phyloP scores from a whole-genome alignment of 2,329 filamentous ascomycete genomes.

The Periconia sp. region DNA sequence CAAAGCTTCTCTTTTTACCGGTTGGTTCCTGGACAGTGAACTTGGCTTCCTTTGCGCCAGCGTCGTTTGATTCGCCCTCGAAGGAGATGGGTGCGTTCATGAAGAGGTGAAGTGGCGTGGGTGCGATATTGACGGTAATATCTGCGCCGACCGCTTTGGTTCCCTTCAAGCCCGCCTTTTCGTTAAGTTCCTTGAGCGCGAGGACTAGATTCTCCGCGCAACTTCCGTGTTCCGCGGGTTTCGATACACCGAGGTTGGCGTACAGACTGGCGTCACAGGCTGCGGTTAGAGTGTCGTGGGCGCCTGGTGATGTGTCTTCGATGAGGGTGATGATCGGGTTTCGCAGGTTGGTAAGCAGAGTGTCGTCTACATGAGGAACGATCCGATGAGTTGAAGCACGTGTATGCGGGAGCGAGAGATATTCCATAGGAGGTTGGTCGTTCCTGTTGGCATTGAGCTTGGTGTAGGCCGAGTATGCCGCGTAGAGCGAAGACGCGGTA shows the following conservation, averaged over 20 bases:
- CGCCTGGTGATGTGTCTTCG: constrained; percentile 48
- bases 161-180: constrained; percentile 49
- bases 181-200: constrained; percentile 52
- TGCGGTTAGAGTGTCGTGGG: constrained; percentile 51
- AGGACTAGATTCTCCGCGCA: constrained; percentile 54
- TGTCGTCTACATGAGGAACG: constrained; percentile 45
- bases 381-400: constrained; percentile 46
- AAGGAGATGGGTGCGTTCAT: constrained; percentile 37
- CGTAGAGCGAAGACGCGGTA: constrained; percentile 51
- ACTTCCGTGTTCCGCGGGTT: constrained; percentile 50
- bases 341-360: constrained; percentile 49
- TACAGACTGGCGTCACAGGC: constrained; percentile 52
- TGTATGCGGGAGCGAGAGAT: constrained; percentile 50
- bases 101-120: constrained; percentile 50
- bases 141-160: constrained; percentile 50
- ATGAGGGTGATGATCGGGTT: constrained; percentile 50
- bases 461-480: constrained; percentile 52
- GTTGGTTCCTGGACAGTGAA: constrained; percentile 34
- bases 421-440: constrained; percentile 48
- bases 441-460: constrained; percentile 32
- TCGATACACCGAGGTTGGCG: constrained; percentile 44
- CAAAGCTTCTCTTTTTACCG: constrained; percentile 38
- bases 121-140: constrained; percentile 51
- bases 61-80: constrained; percentile 12
- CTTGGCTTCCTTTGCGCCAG: constrained; percentile 32